phyloP scores from a whole-genome alignment of 2,329 filamentous ascomycete genomes.

The Phialophora chinensis region DNA sequence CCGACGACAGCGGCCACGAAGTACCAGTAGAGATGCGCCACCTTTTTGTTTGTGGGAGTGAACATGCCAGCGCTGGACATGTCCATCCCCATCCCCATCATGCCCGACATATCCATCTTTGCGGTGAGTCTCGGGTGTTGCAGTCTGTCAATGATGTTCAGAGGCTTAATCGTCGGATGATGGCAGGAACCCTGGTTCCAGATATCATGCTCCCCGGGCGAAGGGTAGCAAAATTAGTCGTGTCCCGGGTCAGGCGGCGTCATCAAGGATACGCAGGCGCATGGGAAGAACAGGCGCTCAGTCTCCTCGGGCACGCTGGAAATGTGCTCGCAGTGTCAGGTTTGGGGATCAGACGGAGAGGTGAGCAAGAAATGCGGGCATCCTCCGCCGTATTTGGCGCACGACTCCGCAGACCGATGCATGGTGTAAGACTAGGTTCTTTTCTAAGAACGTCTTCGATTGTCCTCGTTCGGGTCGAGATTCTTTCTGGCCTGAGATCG shows the following conservation, averaged over 20 bases:
- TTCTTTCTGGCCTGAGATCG: not conserved
- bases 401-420: not conserved
- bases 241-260: not conserved
- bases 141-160: not conserved
- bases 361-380: slow-evolving; percentile 17
- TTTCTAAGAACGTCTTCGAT: not conserved
- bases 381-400: slow-evolving; percentile 1
- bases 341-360: not conserved
- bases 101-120: slow-evolving; percentile 34
- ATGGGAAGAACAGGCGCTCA: not conserved
- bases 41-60: slow-evolving; percentile 30
- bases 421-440: slow-evolving; percentile 1
- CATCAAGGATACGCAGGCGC: not conserved
- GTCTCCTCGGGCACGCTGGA: not conserved
- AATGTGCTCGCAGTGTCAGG: slow-evolving; percentile 16
- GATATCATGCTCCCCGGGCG: slow-evolving; percentile 1
- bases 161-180: not conserved
- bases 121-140: not conserved
- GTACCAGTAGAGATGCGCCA: slow-evolving; percentile 36
- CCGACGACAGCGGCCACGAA: slow-evolving; percentile 31
- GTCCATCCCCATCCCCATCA: slow-evolving; percentile 38
- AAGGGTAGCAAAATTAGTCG: not conserved
- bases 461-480: not conserved
- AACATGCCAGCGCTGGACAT: slow-evolving; percentile 36
- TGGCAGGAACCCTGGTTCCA: not conserved